Percentiles rank a stretch among this genome's conserved stretches.
These are phyloP conservation scores for Rhodamnia argentea DNA, from an alignment of 345 rosid genomes.

Conservation along the genomic window DNA sequence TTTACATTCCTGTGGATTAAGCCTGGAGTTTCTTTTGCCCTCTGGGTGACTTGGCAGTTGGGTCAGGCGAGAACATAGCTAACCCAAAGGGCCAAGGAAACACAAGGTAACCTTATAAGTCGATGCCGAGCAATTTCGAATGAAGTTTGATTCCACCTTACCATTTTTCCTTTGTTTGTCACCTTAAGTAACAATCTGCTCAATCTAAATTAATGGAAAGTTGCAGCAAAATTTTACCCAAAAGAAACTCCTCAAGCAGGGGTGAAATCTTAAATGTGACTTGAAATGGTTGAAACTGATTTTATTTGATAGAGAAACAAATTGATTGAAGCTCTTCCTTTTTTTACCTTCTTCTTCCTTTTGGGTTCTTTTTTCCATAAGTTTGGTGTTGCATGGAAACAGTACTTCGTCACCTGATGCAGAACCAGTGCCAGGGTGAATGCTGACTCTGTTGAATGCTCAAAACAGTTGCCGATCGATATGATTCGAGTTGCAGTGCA, in stretches of 20 bases:
- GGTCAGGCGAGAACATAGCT: background rate
- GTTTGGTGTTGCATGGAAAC: background rate
- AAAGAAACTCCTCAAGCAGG: background rate
- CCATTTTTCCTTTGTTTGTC: background rate
- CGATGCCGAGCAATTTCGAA: background rate
- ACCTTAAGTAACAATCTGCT: background rate
- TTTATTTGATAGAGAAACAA: background rate
- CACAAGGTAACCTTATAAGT: background rate
- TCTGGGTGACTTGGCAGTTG: background rate
- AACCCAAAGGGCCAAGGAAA: background rate
- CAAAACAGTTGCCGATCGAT: background rate
- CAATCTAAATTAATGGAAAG: background rate
- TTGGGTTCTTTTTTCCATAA: background rate
- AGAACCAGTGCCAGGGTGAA: background rate
- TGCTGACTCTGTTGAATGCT: background rate
- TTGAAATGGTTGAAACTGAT: background rate
- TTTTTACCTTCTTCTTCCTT: background rate
- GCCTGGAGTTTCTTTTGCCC: background rate
- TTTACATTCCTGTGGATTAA: background rate
- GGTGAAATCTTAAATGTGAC: background rate
- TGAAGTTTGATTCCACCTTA: background rate
- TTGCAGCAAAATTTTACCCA: background rate
- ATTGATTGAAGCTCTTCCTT: background rate
- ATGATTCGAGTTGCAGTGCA: background rate
- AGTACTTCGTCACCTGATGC: background rate